Percentiles rank a stretch among this genome's conserved stretches.
phyloP scores from a whole-genome alignment of 2,329 filamentous ascomycete genomes.

The Dactylonectria estremocensis region DNA sequence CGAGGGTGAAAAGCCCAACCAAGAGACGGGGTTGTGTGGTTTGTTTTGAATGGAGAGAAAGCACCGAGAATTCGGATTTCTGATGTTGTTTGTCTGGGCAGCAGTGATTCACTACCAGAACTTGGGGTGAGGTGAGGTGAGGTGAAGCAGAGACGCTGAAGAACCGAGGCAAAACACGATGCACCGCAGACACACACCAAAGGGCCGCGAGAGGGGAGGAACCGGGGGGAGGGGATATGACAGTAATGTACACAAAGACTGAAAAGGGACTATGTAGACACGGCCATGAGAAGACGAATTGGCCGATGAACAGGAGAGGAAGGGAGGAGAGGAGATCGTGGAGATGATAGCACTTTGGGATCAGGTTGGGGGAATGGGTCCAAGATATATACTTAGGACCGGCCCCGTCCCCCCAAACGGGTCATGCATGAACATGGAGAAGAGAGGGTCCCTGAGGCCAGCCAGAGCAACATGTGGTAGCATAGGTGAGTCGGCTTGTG shows the following conservation, averaged over 20 bases:
- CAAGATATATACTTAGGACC: slow-evolving; percentile 63
- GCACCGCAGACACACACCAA: slow-evolving; percentile 46
- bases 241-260: slow-evolving; percentile 47
- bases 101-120: slow-evolving; percentile 43
- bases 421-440: slow-evolving; percentile 58
- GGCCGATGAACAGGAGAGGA: slow-evolving; percentile 43
- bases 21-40: slow-evolving; percentile 32
- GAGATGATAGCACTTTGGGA: slow-evolving; percentile 47
- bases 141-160: slow-evolving; percentile 48
- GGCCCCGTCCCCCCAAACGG: slow-evolving; percentile 45
- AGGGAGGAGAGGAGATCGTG: slow-evolving; percentile 47
- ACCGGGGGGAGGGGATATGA: slow-evolving; percentile 34
- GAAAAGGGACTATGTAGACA: slow-evolving; percentile 48
- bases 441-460: slow-evolving; percentile 52
- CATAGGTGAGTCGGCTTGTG: slow-evolving; percentile 47
- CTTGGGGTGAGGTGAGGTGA: slow-evolving; percentile 32
- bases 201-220: slow-evolving; percentile 40
- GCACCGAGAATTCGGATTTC: slow-evolving; percentile 29
- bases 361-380: slow-evolving; percentile 57
- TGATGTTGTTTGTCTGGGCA: slow-evolving; percentile 35
- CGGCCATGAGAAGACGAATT: slow-evolving; percentile 47
- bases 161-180: slow-evolving; percentile 47
- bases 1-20: slow-evolving; percentile 29
- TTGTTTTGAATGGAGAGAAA: slow-evolving; percentile 20
- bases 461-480: slow-evolving; percentile 40